Evolutionary conservation across 2,329 filamentous ascomycete genomes (phyloP), one percentile per base, ranked within the genome.

Genomic region (Plenodomus tracheiphilus): DNA sequence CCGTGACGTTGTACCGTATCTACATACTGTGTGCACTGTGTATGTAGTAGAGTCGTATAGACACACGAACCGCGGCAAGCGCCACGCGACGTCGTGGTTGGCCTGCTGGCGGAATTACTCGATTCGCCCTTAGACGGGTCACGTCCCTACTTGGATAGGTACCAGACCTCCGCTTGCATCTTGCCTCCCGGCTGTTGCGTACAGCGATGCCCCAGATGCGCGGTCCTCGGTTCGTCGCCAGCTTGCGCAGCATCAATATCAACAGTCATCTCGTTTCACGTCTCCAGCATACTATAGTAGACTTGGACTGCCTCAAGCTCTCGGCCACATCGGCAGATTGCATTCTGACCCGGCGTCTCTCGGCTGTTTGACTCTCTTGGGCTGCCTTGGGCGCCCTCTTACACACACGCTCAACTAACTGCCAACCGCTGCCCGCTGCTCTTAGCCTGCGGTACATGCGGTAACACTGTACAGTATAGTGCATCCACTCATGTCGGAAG

Each of bases 271-370:
- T 40, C 21, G 17, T 39, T 45, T 38, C 38, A 47, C 39, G 36
- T 54, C 46, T 32, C 4, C 22, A 25, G 22, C 10, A 25, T 10
- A 25, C 22, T 25, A 25, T 25, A 5, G 5, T 25, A 25, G 5
- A 25, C 22, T 10, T 32, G 4, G 28, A 32, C 28, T 17, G 28
- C 40, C 28, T 47, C 50, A 45, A 43, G 47, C 44, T 55, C 62
- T 55, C 62, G 63, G 65, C 35, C 54, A 56, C 44, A 43, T 66
- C 65, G 63, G 66, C 66, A 60, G 53, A 54, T 59, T 66, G 59
- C 64, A 57, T 55, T 51, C 36, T 39, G 47, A 47, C 53, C 59
- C 58, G 63, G 57, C 48, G 44, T 44, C 41, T 30, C 49, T 68
- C 65, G 64, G 65, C 53, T 62, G 53, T 61, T 57, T 64, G 51